A percentile compares a stretch with the other conserved stretches of the same genome.
These are phyloP conservation scores for Saccharum hybrid DNA, from an alignment of 202 grass and related monocot species.

Conservation along the genomic window DNA sequence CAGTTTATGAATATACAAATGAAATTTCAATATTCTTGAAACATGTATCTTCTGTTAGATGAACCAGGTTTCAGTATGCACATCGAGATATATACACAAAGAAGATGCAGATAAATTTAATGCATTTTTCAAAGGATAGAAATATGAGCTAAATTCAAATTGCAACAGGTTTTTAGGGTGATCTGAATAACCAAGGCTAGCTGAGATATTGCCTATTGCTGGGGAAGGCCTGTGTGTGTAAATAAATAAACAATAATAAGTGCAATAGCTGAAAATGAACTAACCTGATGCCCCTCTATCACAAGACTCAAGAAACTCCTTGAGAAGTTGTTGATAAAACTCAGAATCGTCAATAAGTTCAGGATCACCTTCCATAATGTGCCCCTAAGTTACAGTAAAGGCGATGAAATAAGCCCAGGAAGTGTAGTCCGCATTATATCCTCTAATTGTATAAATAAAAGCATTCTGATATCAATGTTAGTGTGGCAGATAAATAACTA, in stretches of 20 bases:
- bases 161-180: neutral
- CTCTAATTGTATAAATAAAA: neutral
- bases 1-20: neutral
- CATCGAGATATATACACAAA: neutral
- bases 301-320: slow-evolving; percentile 90
- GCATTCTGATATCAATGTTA: neutral
- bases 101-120: neutral
- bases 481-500: neutral
- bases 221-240: neutral
- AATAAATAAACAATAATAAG: neutral
- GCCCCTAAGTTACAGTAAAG: slow-evolving; percentile 51
- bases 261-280: slow-evolving; percentile 25
- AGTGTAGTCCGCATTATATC: neutral
- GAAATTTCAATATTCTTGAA: neutral
- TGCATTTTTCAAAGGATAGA: neutral
- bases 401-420: slow-evolving; percentile 22
- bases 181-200: neutral
- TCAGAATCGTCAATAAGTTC: slow-evolving; percentile 91
- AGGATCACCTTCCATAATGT: slow-evolving; percentile 66
- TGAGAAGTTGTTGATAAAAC: slow-evolving; percentile 95
- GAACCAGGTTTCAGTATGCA: neutral
- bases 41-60: neutral
- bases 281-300: slow-evolving; percentile 67
- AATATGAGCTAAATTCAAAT: neutral
- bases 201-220: neutral